Evolutionary conservation across 495 filamentous ascomycete genomes (phyloP), one percentile per base, ranked within the genome.

Genomic region (Lophium mytilinum): DNA sequence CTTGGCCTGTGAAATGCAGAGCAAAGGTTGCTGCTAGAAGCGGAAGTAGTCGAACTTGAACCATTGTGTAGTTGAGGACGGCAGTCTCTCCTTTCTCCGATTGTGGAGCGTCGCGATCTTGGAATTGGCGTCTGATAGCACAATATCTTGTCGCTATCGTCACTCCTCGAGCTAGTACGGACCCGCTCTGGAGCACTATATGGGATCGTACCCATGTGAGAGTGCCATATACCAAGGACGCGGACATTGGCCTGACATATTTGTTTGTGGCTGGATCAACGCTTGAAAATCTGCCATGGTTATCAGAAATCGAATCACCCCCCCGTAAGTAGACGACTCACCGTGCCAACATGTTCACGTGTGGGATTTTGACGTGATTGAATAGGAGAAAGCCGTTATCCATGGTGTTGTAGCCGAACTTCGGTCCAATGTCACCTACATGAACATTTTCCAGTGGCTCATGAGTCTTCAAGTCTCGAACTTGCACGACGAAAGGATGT

Each of bases 371-470:
- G 61, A 87, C 75, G 7, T 86, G 74, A 68, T 87, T 85, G 67
- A 90, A 81, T 30, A 85, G 75, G 19, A 89, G 72, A 72, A 84
- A 90, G 4, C 86, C 86, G 58, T 89, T 90, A 68, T 89, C 86
- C 79, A 86, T 83, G 15, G 82, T 86, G 61, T 80, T 80, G 66
- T 85, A 85, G 3, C 84, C 85, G 56, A 85, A 84, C 66, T 88
- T 88, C 33, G 83, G 85, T 4, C 86, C 87, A 65, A 89, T 86
- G 55, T 88, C 84, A 12, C 86, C 86, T 3, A 88, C 78, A 46
- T 84, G 78, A 48, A 89, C 70, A 50, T 85, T 83, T 60, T 86
- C 80, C 47, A 89, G 67, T 0, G 85, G 84, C 63, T 85, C 72
- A 61, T 89, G 85, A 5, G 84, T 87, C 67, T 83, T 70, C 65